Percentiles rank a stretch among this genome's conserved stretches.
Conservation (phyloP, 768 basidiomycete species). For the Russula abietina region DNA sequence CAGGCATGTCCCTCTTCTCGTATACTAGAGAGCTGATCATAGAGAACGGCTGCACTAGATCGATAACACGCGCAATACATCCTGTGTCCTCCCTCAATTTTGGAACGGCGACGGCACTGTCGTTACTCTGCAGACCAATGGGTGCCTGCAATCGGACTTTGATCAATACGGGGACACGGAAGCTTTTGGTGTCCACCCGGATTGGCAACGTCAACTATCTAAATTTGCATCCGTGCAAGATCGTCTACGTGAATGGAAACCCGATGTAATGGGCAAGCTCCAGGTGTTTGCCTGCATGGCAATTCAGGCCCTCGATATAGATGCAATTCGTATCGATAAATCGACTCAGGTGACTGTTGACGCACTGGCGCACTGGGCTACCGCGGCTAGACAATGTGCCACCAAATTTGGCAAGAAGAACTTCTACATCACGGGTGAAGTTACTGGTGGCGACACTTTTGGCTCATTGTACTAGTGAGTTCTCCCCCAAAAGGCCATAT, state of each 20-base stretch:
- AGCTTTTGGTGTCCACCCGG: constrained; percentile 93
- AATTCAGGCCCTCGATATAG: constrained; percentile 82
- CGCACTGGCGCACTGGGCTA: constrained; percentile 71
- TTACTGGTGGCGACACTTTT: constrained; percentile 90
- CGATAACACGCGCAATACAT: constrained; percentile 61
- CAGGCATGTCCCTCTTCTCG: constrained; percentile 37
- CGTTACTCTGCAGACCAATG: constrained; percentile 51
- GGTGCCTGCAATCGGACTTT: constrained; percentile 80
- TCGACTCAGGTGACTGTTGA: constrained; percentile 86
- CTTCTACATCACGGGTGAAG: constrained; percentile 89
- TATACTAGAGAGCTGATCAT: constrained; percentile 9
- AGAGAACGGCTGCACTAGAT: constrained; percentile 37
- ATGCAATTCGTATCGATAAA: constrained; percentile 94
- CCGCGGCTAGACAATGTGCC: constrained; percentile 71
- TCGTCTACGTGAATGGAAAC: constrained; percentile 89
- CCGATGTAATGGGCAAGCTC: constrained; percentile 71
- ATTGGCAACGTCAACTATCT: constrained; percentile 89
- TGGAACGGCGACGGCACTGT: constrained; percentile 73
- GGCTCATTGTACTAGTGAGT: constrained; percentile 79
- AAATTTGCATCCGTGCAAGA: constrained; percentile 97
- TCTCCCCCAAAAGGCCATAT: not conserved
- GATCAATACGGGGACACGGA: constrained; percentile 97
- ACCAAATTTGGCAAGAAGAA: constrained; percentile 67
- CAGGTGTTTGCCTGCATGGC: constrained; percentile 77
- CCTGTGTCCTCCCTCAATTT: constrained; percentile 71